These are phyloP conservation scores for Citrus sinensis DNA, from an alignment of 345 rosid genomes.

Conservation along the genomic window DVS_A1.0 CM039168.1:28466001-28466500, in stretches of 20 bases:
- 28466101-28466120: slow-evolving; percentile 53
- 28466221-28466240: slow-evolving; percentile 51
- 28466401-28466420: no score
- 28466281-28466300: slow-evolving; percentile 30
- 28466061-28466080: slow-evolving; percentile 36
- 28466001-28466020: slow-evolving; percentile 67
- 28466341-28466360: neutral
- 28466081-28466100: slow-evolving; percentile 43
- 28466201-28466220: slow-evolving; percentile 42
- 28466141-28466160: slow-evolving; percentile 39
- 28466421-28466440: no score
- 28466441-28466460: no score
- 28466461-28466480: no score
- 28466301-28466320: slow-evolving; percentile 26
- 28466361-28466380: no score
- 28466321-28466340: slow-evolving; percentile 23
- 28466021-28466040: slow-evolving; percentile 61
- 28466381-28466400: no score
- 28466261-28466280: slow-evolving; percentile 32
- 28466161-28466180: slow-evolving; percentile 41
- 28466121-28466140: slow-evolving; percentile 45
- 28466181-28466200: slow-evolving; percentile 8
- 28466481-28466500: no score
- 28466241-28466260: slow-evolving; percentile 50
- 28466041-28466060: slow-evolving; percentile 56